These are phyloP conservation scores for Geoglossum glabrum DNA, from an alignment of 495 filamentous ascomycete species.

Conservation along the genomic window DNA sequence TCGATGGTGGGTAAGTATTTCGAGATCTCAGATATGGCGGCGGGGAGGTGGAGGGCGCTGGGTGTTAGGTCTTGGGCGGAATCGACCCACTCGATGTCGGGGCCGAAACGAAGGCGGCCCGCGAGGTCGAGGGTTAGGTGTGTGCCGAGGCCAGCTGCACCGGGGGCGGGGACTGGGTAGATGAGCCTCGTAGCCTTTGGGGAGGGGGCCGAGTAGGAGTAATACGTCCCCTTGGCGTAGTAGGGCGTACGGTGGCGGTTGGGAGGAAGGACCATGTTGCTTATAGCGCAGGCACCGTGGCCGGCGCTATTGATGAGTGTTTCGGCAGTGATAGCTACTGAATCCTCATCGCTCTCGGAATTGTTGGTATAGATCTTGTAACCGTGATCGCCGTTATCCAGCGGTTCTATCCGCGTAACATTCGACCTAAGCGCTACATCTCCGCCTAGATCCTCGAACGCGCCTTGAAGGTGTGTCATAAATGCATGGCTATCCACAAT, in stretches of 20 bases:
- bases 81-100: constrained; percentile 85
- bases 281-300: constrained; percentile 50
- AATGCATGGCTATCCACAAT: constrained; percentile 76
- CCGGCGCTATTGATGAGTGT: constrained; percentile 76
- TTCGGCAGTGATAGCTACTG: constrained; percentile 43
- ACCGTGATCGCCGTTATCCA: constrained; percentile 26
- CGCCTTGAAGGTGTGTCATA: constrained; percentile 61
- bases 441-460: constrained; percentile 60
- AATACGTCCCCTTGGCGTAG: constrained; percentile 93
- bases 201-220: constrained; percentile 47
- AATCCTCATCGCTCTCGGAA: constrained; percentile 24
- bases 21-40: constrained; percentile 53
- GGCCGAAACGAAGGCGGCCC: constrained; percentile 76
- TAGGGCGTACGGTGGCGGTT: constrained; percentile 36
- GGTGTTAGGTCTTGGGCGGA: constrained; percentile 35
- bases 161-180: constrained; percentile 68
- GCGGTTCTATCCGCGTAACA: constrained; percentile 37
- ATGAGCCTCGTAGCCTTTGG: constrained; percentile 57
- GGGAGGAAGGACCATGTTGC: constrained; percentile 59
- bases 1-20: constrained; percentile 61
- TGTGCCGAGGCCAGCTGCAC: constrained; percentile 70
- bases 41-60: constrained; percentile 34
- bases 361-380: constrained; percentile 33
- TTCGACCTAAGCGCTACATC: constrained; percentile 41
- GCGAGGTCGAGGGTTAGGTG: constrained; percentile 83